Percentiles rank a stretch among this genome's conserved stretches.
Evolutionary conservation across 1,284 basidiomycete genomes (phyloP).

Genomic region (Irpex sp.): DNA sequence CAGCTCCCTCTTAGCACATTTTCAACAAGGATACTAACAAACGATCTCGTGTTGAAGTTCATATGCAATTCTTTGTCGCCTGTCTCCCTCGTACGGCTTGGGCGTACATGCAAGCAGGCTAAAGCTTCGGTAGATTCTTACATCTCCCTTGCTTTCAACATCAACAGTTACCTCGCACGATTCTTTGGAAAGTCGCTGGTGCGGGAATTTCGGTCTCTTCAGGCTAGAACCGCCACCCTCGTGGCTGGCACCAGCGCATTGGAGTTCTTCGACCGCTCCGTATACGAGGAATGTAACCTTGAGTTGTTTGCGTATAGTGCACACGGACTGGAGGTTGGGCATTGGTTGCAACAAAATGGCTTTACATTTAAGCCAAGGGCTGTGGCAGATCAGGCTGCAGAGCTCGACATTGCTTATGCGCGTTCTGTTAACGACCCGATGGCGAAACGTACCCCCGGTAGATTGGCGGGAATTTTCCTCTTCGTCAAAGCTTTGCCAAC

Average conservation of each 20-base stretch:
- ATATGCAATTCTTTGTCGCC: constrained; percentile 18
- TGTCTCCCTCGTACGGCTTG: constrained; percentile 16
- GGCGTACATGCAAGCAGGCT: constrained; percentile 16
- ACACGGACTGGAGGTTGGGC: constrained; percentile 16
- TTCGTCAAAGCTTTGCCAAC: constrained; percentile 2
- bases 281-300: constrained; percentile 41
- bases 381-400: too few relatives aligned
- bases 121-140: constrained; percentile 16
- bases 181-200: constrained; percentile 17
- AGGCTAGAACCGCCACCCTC: constrained; percentile 36
- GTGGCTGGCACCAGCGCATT: constrained; percentile 47
- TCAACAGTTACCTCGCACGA: constrained; percentile 22
- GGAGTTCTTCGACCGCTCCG: constrained; percentile 40
- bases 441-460: constrained; percentile 10
- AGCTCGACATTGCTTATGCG: too few relatives aligned
- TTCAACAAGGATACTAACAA: constrained; percentile 18
- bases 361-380: too few relatives aligned
- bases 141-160: constrained; percentile 18
- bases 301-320: constrained; percentile 33
- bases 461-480: constrained; percentile 1
- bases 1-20: constrained; percentile 6
- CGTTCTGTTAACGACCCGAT: background rate
- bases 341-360: background rate
- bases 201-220: constrained; percentile 37
- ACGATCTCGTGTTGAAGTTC: constrained; percentile 25